Percentiles rank a stretch among this genome's conserved stretches.
phyloP scores from a whole-genome alignment of 2,329 filamentous ascomycete species.

The Aspergillus fijiensis region DNA sequence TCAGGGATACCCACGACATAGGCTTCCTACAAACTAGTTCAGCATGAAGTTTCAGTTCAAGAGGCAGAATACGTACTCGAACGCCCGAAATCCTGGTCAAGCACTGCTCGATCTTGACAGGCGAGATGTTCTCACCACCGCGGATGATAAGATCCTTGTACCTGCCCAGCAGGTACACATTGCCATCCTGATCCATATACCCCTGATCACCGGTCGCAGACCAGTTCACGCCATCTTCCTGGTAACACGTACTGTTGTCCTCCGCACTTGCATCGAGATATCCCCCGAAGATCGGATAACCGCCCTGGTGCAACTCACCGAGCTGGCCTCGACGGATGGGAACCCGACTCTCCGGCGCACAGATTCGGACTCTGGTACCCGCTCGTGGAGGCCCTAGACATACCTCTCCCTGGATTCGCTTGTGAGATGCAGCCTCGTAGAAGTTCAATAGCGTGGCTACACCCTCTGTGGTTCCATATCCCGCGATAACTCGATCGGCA shows the following conservation, averaged over 20 bases:
- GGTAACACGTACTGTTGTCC: background rate
- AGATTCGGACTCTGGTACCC: background rate
- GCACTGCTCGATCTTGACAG: constrained; percentile 6
- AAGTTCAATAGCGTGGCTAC: background rate
- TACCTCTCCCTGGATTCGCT: background rate
- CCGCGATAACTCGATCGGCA: background rate
- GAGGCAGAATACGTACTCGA: background rate
- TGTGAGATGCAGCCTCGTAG: background rate
- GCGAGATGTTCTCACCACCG: constrained; percentile 11
- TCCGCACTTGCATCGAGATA: constrained; percentile 1
- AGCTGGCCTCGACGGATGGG: background rate
- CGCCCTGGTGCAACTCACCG: constrained; percentile 9
- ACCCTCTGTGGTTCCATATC: constrained; percentile 9
- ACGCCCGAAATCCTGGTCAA: background rate
- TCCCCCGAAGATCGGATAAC: constrained; percentile 1
- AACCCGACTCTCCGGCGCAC: background rate
- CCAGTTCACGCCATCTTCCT: constrained; percentile 3
- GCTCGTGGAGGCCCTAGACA: background rate
- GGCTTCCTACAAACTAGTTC: background rate
- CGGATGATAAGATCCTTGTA: constrained; percentile 11
- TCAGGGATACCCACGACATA: constrained; percentile 8
- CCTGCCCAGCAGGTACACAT: constrained; percentile 6
- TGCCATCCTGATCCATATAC: constrained; percentile 1
- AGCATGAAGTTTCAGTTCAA: background rate
- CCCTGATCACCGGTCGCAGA: constrained; percentile 4